Evolutionary conservation across 2,329 filamentous ascomycete species (phyloP).

Genomic region (Blastomyces parvus): DNA sequence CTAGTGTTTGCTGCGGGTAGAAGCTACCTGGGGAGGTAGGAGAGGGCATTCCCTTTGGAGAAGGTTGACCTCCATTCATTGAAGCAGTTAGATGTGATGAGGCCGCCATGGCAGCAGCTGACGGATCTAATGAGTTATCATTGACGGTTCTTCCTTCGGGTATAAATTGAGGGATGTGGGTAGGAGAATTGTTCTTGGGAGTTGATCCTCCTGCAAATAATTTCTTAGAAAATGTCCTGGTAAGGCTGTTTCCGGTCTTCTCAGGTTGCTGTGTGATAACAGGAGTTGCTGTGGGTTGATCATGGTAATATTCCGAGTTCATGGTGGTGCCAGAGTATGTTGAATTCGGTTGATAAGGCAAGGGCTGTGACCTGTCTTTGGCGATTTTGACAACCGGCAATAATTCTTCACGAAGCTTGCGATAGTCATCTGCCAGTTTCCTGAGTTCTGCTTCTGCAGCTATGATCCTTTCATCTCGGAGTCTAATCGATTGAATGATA

Average conservation of each 20-base stretch:
- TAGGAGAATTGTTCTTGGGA: slow-evolving; percentile 68
- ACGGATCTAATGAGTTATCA: slow-evolving; percentile 50
- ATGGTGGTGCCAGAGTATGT: slow-evolving; percentile 18
- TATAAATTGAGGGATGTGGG: slow-evolving; percentile 55
- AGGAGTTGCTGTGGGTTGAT: slow-evolving; percentile 33
- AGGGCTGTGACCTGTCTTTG: slow-evolving; percentile 83
- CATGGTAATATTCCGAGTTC: slow-evolving; percentile 25
- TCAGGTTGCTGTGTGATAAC: slow-evolving; percentile 26
- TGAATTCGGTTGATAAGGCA: slow-evolving; percentile 50
- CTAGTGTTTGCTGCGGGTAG: slow-evolving; percentile 35
- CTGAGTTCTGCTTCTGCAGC: slow-evolving; percentile 74
- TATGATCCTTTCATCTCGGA: slow-evolving; percentile 83
- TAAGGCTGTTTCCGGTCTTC: slow-evolving; percentile 47
- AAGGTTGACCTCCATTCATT: slow-evolving; percentile 54
- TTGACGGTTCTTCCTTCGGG: slow-evolving; percentile 55
- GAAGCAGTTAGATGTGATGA: slow-evolving; percentile 52
- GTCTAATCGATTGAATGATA: slow-evolving; percentile 76
- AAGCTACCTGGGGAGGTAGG: slow-evolving; percentile 37
- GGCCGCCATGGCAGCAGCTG: slow-evolving; percentile 58
- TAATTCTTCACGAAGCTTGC: slow-evolving; percentile 80
- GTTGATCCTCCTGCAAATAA: slow-evolving; percentile 57
- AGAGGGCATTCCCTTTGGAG: slow-evolving; percentile 39
- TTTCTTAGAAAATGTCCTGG: slow-evolving; percentile 67
- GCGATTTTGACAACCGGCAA: slow-evolving; percentile 80
- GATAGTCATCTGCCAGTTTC: slow-evolving; percentile 77